Evolutionary conservation across 352 stramenopile genomes (phyloP).

Genomic region (Pythium aristosporum): DNA sequence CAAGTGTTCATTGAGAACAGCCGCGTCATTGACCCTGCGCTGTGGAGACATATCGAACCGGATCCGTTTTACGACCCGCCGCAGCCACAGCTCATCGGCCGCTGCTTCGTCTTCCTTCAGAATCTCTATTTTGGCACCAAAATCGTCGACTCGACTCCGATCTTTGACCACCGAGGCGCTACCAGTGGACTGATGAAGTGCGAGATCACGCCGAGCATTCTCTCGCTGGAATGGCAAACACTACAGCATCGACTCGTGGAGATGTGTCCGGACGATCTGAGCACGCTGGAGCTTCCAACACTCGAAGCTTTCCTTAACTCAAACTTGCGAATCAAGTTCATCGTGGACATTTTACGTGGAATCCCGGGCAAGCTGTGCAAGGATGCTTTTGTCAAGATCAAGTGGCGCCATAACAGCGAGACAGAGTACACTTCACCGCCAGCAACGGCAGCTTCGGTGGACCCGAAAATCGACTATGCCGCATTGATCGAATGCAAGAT

Average conservation of each 20-base stretch:
- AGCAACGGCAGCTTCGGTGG: constrained; percentile 44
- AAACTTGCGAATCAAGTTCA: constrained; percentile 56
- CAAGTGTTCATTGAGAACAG: constrained; percentile 81
- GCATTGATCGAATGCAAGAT: constrained; percentile 55
- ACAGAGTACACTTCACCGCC: constrained; percentile 49
- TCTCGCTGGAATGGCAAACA: constrained; percentile 79
- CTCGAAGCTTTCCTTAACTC: constrained; percentile 46
- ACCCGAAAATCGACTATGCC: constrained; percentile 60
- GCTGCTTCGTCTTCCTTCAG: constrained; percentile 61
- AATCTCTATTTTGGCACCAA: constrained; percentile 67
- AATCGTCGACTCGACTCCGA: constrained; percentile 50
- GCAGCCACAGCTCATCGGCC: constrained; percentile 70
- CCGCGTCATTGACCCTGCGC: constrained; percentile 31
- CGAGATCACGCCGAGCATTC: constrained; percentile 57
- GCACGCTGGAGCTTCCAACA: constrained; percentile 38
- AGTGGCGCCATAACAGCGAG: constrained; percentile 34
- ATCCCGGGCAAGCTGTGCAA: constrained; percentile 80
- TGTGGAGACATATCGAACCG: constrained; percentile 26
- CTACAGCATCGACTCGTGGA: constrained; percentile 62
- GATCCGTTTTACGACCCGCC: constrained; percentile 84
- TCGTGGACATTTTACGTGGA: constrained; percentile 47
- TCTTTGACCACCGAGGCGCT: constrained; percentile 51
- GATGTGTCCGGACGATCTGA: constrained; percentile 44
- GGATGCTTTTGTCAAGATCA: constrained; percentile 56
- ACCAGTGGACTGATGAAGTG: constrained; percentile 47